Evolutionary conservation across 2,329 filamentous ascomycete species (phyloP), one percentile per base, ranked within the genome.

Genomic region (Beauveria medogensis): DNA sequence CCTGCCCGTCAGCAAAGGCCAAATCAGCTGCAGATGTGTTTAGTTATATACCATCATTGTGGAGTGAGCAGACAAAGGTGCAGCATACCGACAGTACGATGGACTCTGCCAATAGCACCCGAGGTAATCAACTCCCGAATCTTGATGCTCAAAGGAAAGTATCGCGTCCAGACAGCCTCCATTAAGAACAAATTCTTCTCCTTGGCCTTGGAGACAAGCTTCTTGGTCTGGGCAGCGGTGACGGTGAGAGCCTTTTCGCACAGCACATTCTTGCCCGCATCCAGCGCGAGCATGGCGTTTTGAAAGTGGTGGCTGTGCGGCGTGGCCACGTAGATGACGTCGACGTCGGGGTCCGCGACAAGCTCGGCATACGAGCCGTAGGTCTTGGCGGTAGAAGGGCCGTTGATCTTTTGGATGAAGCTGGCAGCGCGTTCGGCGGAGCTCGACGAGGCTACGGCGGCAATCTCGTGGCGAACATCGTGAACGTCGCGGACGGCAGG

Each of bases 281-380:
- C 83, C 44, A 96, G 80, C 48, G 87, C 89, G n/a, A 95, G 82
- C 84, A 92, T 90, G 65, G 85, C 83, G 75, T 96, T 93, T 73
- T 95, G 91, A 78, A 92, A 96, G 78, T 96, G 92, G 73, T 96
- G 92, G 68, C 89, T 92, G 77, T 96, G 92, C 18, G 92, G 92
- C 4, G 92, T 96, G 26, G 91, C 91, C 60, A 96, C 84, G 74
- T 96, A 96, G 75, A 96, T 76, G 67, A 95, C 90, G 73, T 96
- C 90, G 66, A 96, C 83, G 68, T 90, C 82, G 7, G 87, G 78
- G 71, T 96, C 90, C 55, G 83, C 82, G 28, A 93, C 91, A 30
- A 96, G 82, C 71, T 92, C 89, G 64, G 86, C 81, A 74, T 96
- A 96, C 12, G 87, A 90, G 62, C 88, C 90, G 71, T 96, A 95